Evolutionary conservation across 1,284 basidiomycete species (phyloP).

Genomic region (Pholiota adiposa): DNA sequence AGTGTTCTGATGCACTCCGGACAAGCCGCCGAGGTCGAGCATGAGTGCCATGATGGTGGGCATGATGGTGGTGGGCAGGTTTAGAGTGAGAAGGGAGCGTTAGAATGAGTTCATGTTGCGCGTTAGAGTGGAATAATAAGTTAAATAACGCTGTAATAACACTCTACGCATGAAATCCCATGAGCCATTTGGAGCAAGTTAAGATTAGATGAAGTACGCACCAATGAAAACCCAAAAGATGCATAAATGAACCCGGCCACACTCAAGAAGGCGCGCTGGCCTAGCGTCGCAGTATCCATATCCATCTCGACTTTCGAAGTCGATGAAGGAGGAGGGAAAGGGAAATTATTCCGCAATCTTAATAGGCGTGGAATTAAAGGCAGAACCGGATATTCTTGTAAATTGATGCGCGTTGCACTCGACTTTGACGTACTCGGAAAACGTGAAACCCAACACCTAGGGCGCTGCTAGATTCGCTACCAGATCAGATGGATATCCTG

Average conservation of each 20-base stretch:
- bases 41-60: neutral
- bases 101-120: constrained; percentile 3
- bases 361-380: neutral
- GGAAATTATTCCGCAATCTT: neutral
- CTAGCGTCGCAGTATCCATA: constrained; percentile 15
- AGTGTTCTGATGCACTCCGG: constrained; percentile 19
- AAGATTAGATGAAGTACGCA: constrained; percentile 11
- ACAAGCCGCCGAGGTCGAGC: constrained; percentile 8
- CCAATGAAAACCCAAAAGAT: constrained; percentile 27
- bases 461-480: constrained; percentile 1
- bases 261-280: constrained; percentile 25
- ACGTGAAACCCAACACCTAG: constrained; percentile 8
- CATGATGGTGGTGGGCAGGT: neutral
- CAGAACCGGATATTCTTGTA: neutral
- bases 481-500: neutral
- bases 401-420: neutral
- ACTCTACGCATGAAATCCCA: constrained; percentile 17
- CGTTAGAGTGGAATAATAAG: constrained; percentile 13
- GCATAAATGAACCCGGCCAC: constrained; percentile 28
- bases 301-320: constrained; percentile 17
- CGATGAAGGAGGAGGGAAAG: constrained; percentile 3
- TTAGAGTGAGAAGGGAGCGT: constrained; percentile 9
- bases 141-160: constrained; percentile 23
- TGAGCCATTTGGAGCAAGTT: neutral
- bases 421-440: constrained; percentile 1